A percentile compares a stretch with the other conserved stretches of the same genome.
Evolutionary conservation across 192 early-diverging fungal species (phyloP).

Genomic region (Radiomyces spectabilis): DNA sequence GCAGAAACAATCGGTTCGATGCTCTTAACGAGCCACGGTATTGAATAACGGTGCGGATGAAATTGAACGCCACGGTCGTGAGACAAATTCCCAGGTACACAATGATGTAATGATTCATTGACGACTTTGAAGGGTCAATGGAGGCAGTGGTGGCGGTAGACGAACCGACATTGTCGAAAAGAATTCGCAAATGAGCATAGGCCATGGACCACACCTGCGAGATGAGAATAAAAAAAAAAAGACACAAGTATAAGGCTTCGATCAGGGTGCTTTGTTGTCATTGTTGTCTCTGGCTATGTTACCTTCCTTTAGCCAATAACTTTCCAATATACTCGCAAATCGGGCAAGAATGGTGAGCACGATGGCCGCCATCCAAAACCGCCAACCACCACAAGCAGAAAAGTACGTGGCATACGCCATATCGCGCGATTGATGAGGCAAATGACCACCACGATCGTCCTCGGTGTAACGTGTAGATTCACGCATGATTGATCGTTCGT

Average conservation of each 20-base stretch:
- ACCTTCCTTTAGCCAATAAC: slow-evolving; percentile 42
- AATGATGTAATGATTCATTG: slow-evolving; percentile 2
- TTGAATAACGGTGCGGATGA: slow-evolving; percentile 38
- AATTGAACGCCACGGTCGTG: slow-evolving; percentile 37
- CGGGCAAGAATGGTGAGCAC: slow-evolving; percentile 32
- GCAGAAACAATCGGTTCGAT: slow-evolving; percentile 43
- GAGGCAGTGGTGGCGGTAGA: too few relatives aligned
- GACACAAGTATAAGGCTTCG: neutral
- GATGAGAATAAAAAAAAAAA: slow-evolving; percentile 2
- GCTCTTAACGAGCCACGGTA: slow-evolving; percentile 47
- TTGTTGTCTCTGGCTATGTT: neutral
- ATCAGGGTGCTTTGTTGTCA: neutral
- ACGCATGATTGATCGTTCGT: slow-evolving; percentile 4
- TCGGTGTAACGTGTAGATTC: neutral
- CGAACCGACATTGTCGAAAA: too few relatives aligned
- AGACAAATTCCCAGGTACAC: slow-evolving; percentile 15
- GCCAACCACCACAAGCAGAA: slow-evolving; percentile 46
- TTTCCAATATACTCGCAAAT: slow-evolving; percentile 36
- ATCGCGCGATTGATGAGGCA: neutral
- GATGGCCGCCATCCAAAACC: slow-evolving; percentile 48
- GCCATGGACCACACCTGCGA: slow-evolving; percentile 10
- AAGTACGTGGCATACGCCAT: slow-evolving; percentile 63
- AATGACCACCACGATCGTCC: neutral
- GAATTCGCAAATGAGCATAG: neutral
- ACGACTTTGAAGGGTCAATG: neutral